A percentile compares a stretch with the other conserved stretches of the same genome.
These are phyloP conservation scores for Colletotrichum sp. DNA, from an alignment of 2,329 filamentous ascomycete genomes.

Conservation along the genomic window DNA sequence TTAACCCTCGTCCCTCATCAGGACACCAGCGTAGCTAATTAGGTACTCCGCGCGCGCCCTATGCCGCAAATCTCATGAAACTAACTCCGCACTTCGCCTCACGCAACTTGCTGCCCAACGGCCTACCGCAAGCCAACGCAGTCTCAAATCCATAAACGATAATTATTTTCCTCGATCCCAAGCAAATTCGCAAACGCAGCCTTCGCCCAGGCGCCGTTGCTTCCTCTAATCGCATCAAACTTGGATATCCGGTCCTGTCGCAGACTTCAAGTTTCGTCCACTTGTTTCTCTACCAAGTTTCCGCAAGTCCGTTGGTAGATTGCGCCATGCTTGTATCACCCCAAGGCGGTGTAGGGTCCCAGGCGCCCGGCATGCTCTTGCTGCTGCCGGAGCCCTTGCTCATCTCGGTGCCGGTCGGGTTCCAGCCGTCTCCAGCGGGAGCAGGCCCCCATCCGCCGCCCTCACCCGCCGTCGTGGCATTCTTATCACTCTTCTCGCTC, in stretches of 20 bases:
- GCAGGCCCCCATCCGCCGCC: slow-evolving; percentile 13
- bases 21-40: neutral
- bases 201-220: neutral
- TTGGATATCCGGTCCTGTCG: neutral
- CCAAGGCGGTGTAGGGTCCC: slow-evolving; percentile 7
- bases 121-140: neutral
- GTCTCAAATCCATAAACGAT: neutral
- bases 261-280: neutral
- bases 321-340: slow-evolving; percentile 15
- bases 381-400: slow-evolving; percentile 14
- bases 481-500: neutral
- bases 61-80: neutral
- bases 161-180: neutral
- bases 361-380: slow-evolving; percentile 23
- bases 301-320: slow-evolving; percentile 4
- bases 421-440: neutral
- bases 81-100: neutral
- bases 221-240: neutral
- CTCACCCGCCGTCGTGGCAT: neutral
- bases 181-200: neutral
- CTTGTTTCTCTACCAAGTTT: neutral
- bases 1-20: neutral
- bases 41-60: neutral
- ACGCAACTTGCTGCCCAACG: neutral
- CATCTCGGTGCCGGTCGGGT: slow-evolving; percentile 2